Percentiles rank a stretch among this genome's conserved stretches.
phyloP scores from a whole-genome alignment of 164 flowering plant genomes.

The Magnolia kwangsiensis region DNA sequence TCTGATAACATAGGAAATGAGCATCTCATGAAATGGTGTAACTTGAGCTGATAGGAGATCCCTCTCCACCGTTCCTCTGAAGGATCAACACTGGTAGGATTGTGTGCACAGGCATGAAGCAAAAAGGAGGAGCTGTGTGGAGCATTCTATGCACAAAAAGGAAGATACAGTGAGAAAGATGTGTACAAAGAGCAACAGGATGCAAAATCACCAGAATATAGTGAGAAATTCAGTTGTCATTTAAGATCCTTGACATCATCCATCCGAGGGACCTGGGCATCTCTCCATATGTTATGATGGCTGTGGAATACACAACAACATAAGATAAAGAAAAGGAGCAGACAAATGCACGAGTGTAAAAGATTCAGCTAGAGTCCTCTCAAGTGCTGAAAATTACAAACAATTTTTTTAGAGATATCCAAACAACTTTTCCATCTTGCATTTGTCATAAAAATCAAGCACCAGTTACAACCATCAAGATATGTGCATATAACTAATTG shows the following conservation, averaged over 20 bases:
- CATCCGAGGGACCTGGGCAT: conserved; percentile 87
- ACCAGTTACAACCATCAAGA: no score
- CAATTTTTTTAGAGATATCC: no score
- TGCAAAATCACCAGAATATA: neutral
- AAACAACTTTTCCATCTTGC: no score
- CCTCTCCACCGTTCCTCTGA: conserved; percentile 91
- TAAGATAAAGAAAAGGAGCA: no score
- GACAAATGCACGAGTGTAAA: no score
- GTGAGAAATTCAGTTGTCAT: neutral
- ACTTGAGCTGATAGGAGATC: conserved; percentile 83
- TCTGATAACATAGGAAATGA: neutral
- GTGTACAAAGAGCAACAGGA: neutral
- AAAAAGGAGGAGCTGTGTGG: conserved; percentile 93
- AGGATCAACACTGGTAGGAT: conserved; percentile 99
- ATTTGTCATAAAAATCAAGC: no score
- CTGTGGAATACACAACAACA: conserved; percentile 27
- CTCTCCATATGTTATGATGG: conserved; percentile 98
- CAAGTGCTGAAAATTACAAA: no score
- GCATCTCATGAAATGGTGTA: conserved; percentile 9
- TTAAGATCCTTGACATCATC: conserved; percentile 73
- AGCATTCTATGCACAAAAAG: conserved; percentile 60
- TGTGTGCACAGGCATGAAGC: conserved; percentile 98
- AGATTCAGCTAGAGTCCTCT: no score
- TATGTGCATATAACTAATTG: no score
- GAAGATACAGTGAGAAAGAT: neutral